phyloP scores from a whole-genome alignment of 202 grass and related monocot species.

The Schoenoplectus triqueter region DNA sequence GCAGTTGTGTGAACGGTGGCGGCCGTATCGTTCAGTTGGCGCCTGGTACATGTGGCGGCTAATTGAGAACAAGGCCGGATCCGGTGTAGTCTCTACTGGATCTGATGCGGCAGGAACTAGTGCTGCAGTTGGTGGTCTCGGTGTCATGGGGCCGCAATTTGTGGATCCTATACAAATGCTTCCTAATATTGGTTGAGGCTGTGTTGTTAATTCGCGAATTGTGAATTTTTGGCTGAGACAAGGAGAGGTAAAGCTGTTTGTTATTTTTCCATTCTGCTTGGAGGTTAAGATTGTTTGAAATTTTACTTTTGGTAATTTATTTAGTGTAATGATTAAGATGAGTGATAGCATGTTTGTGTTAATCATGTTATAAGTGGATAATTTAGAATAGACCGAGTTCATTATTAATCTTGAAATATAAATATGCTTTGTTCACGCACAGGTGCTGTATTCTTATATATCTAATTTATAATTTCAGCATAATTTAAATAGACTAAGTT shows the following conservation, averaged over 20 bases:
- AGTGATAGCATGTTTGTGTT: conserved; percentile 30
- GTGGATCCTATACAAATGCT: conserved; percentile 42
- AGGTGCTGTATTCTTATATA: not conserved
- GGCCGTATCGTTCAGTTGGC: conserved; percentile 85
- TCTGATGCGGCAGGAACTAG: conserved; percentile 9
- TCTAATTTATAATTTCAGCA: not conserved
- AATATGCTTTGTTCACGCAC: not conserved
- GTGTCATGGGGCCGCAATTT: conserved; percentile 15
- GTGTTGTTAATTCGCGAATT: not conserved
- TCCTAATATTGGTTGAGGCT: conserved; percentile 36
- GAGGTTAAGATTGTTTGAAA: conserved; percentile 26
- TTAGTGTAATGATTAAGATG: conserved; percentile 29
- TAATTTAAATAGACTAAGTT: not conserved
- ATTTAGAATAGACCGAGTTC: conserved; percentile 33
- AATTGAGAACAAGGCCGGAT: conserved; percentile 61
- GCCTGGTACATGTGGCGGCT: conserved; percentile 99
- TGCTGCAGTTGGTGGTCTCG: not conserved
- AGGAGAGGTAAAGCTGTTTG: conserved; percentile 27
- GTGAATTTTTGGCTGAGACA: conserved; percentile 12
- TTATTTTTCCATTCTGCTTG: not conserved
- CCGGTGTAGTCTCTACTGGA: conserved; percentile 21
- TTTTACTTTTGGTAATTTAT: conserved; percentile 21
- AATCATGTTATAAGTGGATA: conserved; percentile 33
- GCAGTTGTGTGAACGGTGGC: conserved; percentile 76
- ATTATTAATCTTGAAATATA: conserved; percentile 18